Percentiles rank a stretch among this genome's conserved stretches.
Evolutionary conservation across 176 grass and related monocot genomes (phyloP).

Genomic region (Eragrostis curvula): DNA sequence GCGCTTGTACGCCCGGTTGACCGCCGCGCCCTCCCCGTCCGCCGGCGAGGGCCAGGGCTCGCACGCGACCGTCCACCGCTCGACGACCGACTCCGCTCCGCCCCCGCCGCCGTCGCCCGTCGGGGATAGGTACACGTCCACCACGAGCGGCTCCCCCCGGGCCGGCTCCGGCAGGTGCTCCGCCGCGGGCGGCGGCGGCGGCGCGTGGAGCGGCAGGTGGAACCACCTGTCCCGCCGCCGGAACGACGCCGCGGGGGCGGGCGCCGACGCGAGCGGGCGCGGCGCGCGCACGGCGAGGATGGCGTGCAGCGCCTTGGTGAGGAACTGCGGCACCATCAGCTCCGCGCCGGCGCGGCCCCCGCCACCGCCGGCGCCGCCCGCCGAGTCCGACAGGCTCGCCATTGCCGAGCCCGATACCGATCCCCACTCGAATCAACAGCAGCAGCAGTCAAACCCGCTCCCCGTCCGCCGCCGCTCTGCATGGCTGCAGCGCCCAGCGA

Average conservation of each 20-base stretch:
- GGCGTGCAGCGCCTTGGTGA: conserved; percentile 81
- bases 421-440: background rate
- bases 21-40: conserved; percentile 48
- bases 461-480: conserved; percentile 42
- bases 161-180: conserved; percentile 52
- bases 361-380: conserved; percentile 22
- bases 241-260: conserved; percentile 13
- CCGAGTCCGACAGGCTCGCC: conserved; percentile 63
- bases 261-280: conserved; percentile 31
- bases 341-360: conserved; percentile 61
- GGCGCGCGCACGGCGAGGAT: conserved; percentile 83
- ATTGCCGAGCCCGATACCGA: conserved; percentile 34
- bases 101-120: conserved; percentile 26
- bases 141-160: conserved; percentile 54
- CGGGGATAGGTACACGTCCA: conserved; percentile 64
- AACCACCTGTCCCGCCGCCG: conserved; percentile 78
- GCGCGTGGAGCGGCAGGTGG: conserved; percentile 69
- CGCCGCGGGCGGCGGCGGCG: conserved; percentile 51
- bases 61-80: conserved; percentile 75
- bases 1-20: conserved; percentile 81
- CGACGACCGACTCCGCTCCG: conserved; percentile 52
- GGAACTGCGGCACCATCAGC: conserved; percentile 90
- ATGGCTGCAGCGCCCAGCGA: conserved; percentile 37
- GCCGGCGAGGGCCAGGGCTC: conserved; percentile 55
- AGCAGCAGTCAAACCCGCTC: conserved; percentile 33